A percentile compares a stretch with the other conserved stretches of the same genome.
phyloP scores from a whole-genome alignment of 2,329 filamentous ascomycete genomes.

The Microcera coccophila region DNA sequence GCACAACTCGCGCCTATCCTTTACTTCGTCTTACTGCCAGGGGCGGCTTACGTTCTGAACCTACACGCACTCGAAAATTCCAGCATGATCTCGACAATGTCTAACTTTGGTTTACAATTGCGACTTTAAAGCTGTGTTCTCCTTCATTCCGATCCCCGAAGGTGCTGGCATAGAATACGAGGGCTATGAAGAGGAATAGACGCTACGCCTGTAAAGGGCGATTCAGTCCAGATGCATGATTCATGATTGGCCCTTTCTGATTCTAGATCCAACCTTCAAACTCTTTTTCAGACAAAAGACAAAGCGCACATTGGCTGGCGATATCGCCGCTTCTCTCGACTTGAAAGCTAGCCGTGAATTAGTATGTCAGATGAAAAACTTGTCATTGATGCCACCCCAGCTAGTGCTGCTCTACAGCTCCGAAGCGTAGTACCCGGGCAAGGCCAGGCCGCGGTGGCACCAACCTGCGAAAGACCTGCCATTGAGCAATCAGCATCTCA shows the following conservation, averaged over 20 bases:
- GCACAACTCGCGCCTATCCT: constrained; percentile 2
- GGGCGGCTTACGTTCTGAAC: constrained; percentile 1
- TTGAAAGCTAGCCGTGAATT: constrained; percentile 2
- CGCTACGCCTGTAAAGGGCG: constrained; percentile 5
- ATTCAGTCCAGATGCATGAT: constrained; percentile 2
- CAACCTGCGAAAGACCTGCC: constrained; percentile 3
- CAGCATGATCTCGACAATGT: constrained; percentile 2
- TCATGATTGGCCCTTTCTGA: constrained; percentile 5
- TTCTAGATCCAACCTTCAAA: constrained; percentile 3
- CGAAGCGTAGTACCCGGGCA: constrained; percentile 9
- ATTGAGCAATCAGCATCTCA: constrained; percentile 4
- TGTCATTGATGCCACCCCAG: constrained; percentile 4
- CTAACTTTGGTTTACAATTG: background rate
- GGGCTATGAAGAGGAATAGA: background rate
- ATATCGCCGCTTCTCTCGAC: background rate
- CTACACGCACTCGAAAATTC: background rate
- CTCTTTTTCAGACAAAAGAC: constrained; percentile 2
- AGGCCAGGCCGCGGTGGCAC: constrained; percentile 4
- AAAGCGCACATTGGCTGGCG: constrained; percentile 1
- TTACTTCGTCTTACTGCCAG: background rate
- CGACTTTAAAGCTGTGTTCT: background rate
- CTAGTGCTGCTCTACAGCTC: constrained; percentile 9
- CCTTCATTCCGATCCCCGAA: constrained; percentile 5
- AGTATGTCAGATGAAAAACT: constrained; percentile 5
- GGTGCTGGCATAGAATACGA: constrained; percentile 6